Percentiles rank a stretch among this genome's conserved stretches.
Evolutionary conservation across 1,139 yeast species (phyloP).

Genomic region (Protomyces arabidopsidicola): DNA sequence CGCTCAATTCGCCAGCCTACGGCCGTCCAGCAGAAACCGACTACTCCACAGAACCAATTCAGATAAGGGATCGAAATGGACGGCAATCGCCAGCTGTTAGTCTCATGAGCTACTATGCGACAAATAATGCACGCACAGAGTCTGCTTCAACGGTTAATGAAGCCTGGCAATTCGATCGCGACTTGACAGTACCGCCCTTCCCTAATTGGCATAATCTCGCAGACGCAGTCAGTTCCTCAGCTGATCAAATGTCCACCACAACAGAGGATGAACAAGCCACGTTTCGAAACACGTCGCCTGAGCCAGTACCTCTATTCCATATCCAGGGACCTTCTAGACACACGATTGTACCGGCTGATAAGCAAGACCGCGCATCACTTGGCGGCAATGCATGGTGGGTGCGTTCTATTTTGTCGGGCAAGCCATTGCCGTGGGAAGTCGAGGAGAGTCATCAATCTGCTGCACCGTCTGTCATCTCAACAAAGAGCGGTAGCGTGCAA

Average conservation of each 20-base stretch:
- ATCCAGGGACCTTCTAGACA: background rate
- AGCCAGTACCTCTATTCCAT: background rate
- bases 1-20: background rate
- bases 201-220: background rate
- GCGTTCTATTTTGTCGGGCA: background rate
- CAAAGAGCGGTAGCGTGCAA: background rate
- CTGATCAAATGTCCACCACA: background rate
- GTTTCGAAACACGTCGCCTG: background rate
- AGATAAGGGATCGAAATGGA: too few species aligned
- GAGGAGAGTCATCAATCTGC: background rate
- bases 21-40: background rate
- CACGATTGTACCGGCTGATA: background rate
- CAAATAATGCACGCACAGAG: background rate
- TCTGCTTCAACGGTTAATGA: background rate
- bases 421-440: background rate
- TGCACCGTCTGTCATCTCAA: background rate
- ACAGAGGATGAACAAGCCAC: background rate
- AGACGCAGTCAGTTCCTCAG: background rate
- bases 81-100: background rate
- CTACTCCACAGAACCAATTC: background rate
- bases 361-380: background rate
- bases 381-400: background rate
- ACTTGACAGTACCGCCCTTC: background rate
- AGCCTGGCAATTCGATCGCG: background rate
- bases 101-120: background rate